Evolutionary conservation across 2,329 filamentous ascomycete genomes (phyloP).

Genomic region (Hirsutella minnesotensis): DNA sequence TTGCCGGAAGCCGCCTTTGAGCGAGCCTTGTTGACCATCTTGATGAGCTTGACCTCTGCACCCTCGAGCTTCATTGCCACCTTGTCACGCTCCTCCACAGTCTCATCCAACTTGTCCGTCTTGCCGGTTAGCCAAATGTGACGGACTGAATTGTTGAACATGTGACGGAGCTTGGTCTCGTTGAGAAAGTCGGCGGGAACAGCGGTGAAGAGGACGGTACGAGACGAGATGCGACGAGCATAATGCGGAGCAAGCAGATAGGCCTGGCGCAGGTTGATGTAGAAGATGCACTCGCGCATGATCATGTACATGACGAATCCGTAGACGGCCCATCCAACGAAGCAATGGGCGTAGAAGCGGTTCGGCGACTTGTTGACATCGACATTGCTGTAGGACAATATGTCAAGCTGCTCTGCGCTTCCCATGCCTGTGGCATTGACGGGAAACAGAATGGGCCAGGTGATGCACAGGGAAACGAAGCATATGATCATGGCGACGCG

Average conservation of each 20-base stretch:
- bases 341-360: conserved; percentile 69
- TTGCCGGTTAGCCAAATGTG: conserved; percentile 77
- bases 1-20: conserved; percentile 22
- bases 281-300: conserved; percentile 82
- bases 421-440: conserved; percentile 74
- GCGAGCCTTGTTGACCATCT: conserved; percentile 33
- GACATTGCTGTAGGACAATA: conserved; percentile 27
- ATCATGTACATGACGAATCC: conserved; percentile 82
- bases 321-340: conserved; percentile 74
- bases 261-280: conserved; percentile 86
- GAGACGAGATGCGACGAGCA: conserved; percentile 72
- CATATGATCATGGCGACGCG: conserved; percentile 67
- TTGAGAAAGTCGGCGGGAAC: conserved; percentile 69
- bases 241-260: conserved; percentile 82
- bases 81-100: conserved; percentile 66
- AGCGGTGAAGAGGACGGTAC: conserved; percentile 85
- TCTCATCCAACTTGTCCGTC: conserved; percentile 59
- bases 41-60: conserved; percentile 73
- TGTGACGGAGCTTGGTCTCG: conserved; percentile 57
- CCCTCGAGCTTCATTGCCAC: conserved; percentile 68
- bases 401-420: conserved; percentile 47
- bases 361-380: conserved; percentile 43
- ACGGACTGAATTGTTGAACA: conserved; percentile 70
- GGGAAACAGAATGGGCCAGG: conserved; percentile 76
- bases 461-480: conserved; percentile 67